A percentile compares a stretch with the other conserved stretches of the same genome.
These are phyloP conservation scores for Scutellaria minor DNA, from an alignment of 257 asterid genomes.

Conservation along the genomic window DNA sequence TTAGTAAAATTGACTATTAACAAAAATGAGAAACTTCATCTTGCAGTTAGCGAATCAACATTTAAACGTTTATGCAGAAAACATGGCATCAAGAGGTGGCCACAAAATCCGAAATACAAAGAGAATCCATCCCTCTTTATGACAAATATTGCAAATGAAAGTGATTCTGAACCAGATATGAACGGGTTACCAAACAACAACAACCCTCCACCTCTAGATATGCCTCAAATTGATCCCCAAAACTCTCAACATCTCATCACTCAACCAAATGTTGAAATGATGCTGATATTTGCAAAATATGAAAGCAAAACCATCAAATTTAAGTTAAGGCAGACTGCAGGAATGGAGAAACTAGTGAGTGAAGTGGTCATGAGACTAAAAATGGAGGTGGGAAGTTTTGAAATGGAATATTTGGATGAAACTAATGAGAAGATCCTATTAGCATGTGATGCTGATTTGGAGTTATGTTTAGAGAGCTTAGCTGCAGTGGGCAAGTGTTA, in stretches of 20 bases:
- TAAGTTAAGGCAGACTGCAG: background rate
- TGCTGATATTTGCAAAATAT: background rate
- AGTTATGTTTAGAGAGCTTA: background rate
- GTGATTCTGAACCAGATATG: background rate
- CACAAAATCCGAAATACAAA: background rate
- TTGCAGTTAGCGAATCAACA: background rate
- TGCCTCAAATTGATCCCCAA: background rate
- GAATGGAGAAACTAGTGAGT: background rate
- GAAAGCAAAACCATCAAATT: background rate
- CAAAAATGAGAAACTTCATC: background rate
- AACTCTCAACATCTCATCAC: background rate
- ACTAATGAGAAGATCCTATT: background rate
- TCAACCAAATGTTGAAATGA: background rate
- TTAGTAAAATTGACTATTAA: background rate
- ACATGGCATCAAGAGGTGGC: background rate
- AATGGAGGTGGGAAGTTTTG: background rate
- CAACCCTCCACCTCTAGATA: background rate
- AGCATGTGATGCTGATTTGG: conserved; percentile 1
- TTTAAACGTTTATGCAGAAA: background rate
- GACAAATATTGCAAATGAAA: background rate
- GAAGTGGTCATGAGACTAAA: background rate
- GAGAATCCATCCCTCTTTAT: background rate
- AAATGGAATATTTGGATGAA: conserved; percentile 4
- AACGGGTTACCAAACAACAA: background rate
- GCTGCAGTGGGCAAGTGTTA: background rate